Base-by-base conservation (phyloP, 345 rosid species). In the Anacardium occidentale region DNA sequence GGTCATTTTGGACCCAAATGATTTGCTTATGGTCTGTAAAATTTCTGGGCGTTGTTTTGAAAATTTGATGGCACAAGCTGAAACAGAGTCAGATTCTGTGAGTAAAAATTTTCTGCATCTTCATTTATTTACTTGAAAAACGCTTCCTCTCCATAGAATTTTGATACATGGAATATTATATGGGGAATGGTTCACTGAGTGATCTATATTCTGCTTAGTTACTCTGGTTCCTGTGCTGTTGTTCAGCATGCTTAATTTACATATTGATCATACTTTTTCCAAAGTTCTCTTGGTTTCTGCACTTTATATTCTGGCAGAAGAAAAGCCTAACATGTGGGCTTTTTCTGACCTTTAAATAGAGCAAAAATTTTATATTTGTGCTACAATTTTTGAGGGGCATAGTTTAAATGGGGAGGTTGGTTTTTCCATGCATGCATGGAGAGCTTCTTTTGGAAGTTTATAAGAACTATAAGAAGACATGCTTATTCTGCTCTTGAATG, bases 41-140 rank as follows among this genome's bases (percentile, higher is more conserved):
- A 85, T 94, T 69, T 92, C 98, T 53, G 97, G 97, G 22, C 89
- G 72, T 70, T 92, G 98, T 75, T 94, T 89, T 81, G 97, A 88
- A 70, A 71, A 82, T 81, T 11, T 88, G 50, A 78, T 90, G 51
- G 80, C 84, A 42, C 86, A 89, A 72, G 68, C 74, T 75, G 97
- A 92, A 80, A 76, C 75, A 62, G 97, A 89, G 47, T 64, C 77
- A 29, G 89, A 89, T 68, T 26, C 74, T 58, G 91, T 84, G 66
- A 83, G 89, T 68, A 71, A 18, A 63, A 54, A 0, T 55, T 66
- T 53, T 24, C 52, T 51, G 51, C 45, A 58, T 18, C 44, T 55
- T 73, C 20, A 59, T 45, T 58, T 58, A 48, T 60, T 47, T 26
- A 26, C 56, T 22, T 59, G 40, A 34, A 17, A 18, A 58, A 26